A percentile compares a stretch with the other conserved stretches of the same genome.
Conservation (phyloP, 129 eudicot species). For the Arctium minus region DNA sequence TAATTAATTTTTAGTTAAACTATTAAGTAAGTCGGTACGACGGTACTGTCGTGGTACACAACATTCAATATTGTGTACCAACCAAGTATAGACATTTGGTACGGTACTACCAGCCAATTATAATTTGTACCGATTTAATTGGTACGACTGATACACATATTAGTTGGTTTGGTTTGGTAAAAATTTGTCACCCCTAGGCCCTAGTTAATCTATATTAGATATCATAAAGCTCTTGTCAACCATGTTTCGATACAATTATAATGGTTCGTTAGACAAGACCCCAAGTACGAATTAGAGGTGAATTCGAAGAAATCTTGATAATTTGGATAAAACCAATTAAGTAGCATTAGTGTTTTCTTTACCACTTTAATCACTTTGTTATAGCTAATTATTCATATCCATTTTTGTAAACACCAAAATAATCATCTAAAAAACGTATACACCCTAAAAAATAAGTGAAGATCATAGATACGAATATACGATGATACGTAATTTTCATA, state of each 20-base stretch:
- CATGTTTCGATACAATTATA: not conserved
- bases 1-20: too few relatives aligned
- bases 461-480: not conserved
- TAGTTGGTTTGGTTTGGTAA: too few relatives aligned
- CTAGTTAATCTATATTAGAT: too few relatives aligned
- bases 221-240: not conserved
- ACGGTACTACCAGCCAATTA: too few relatives aligned
- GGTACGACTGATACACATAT: too few relatives aligned
- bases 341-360: not conserved
- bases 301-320: not conserved
- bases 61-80: too few relatives aligned
- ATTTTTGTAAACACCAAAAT: not conserved
- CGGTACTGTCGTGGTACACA: too few relatives aligned
- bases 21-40: too few relatives aligned
- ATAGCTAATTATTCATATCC: not conserved
- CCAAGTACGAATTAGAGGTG: not conserved
- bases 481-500: not conserved
- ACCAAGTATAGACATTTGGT: too few relatives aligned
- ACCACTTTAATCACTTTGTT: not conserved
- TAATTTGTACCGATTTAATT: too few relatives aligned
- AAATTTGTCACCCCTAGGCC: too few relatives aligned
- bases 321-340: not conserved
- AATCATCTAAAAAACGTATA: not conserved
- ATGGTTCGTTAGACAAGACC: not conserved
- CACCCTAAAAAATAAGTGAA: not conserved